These are phyloP conservation scores for Saprolegnia parasitica DNA, from an alignment of 352 stramenopile genomes.

Conservation along the genomic window DNA sequence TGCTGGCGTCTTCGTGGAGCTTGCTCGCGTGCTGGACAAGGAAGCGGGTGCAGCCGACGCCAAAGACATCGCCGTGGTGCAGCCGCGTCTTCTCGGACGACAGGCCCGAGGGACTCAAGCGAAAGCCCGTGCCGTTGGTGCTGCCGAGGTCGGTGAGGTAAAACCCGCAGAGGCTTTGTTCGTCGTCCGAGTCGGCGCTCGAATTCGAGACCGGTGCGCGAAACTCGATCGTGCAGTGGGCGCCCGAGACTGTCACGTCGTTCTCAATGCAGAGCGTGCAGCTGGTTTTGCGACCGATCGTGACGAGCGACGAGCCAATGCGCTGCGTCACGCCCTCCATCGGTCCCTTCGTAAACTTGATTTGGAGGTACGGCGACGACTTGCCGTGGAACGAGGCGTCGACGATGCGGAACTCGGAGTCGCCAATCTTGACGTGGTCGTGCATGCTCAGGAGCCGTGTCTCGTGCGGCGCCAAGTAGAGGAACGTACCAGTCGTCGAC, in stretches of 20 bases:
- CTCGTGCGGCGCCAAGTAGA: constrained; percentile 67
- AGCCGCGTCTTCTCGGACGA: constrained; percentile 47
- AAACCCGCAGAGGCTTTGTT: constrained; percentile 38
- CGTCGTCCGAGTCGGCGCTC: neutral
- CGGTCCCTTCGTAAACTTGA: constrained; percentile 73
- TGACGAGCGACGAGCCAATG: constrained; percentile 68
- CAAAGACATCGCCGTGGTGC: constrained; percentile 75
- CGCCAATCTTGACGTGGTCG: constrained; percentile 69
- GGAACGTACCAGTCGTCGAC: constrained; percentile 72
- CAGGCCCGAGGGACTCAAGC: constrained; percentile 51
- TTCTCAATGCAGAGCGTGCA: constrained; percentile 80
- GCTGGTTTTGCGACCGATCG: constrained; percentile 60
- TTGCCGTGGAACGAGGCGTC: constrained; percentile 55
- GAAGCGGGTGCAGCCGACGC: constrained; percentile 78
- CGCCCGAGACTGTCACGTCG: constrained; percentile 73
- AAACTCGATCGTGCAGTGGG: constrained; percentile 66
- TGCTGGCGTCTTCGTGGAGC: neutral
- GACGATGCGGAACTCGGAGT: constrained; percentile 77
- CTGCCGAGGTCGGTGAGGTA: constrained; percentile 81
- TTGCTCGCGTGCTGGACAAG: constrained; percentile 62
- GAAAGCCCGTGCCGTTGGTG: constrained; percentile 76
- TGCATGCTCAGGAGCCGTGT: constrained; percentile 64
- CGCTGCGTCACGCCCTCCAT: constrained; percentile 65
- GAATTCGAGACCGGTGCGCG: constrained; percentile 32
- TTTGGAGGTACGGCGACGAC: constrained; percentile 58